Evolutionary conservation across 805 yeast species (phyloP), one percentile per base, ranked within the genome.

Genomic region (Cyberlindnera veronae): DNA sequence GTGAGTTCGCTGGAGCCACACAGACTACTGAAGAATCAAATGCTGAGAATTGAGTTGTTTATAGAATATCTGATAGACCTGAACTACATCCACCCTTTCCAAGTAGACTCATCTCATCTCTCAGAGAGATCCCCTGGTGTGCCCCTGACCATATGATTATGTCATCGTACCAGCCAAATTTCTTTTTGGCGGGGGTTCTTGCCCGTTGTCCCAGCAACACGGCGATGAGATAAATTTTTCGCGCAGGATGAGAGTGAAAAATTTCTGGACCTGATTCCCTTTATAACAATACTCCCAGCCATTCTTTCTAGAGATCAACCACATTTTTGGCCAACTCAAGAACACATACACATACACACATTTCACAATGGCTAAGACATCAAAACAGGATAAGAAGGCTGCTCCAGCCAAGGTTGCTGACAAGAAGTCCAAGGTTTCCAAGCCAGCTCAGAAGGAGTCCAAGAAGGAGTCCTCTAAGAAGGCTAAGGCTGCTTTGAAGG

Each of bases 381-480:
- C 49, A 9, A 46, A 46, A 36, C 40, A 35, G 22, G 52, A 50
- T 23, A 48, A 50, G 42, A 51, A 50, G 40, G 48, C 46, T 29
- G 33, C 47, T 24, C 7, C 47, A 14, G 18, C 45, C 22, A 44
- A 41, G 44, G 38, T 35, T 30, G 41, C 48, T 29, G 53, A 45
- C 40, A 45, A 49, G 40, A 41, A 46, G 42, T 42, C 60, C 39
- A 54, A 51, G 49, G 51, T 45, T 22, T 15, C 52, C 36, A 50
- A 52, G 44, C 50, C 60, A 37, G 46, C 51, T 42, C 45, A 55
- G 48, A 42, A 51, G 48, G 34, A 52, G 48, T 29, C 18, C 37
- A 38, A 57, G 41, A 48, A 55, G 50, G 53, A 57, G 55, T 58
- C 50, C 41, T 46, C 61, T 39, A 49, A 58, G 52, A 53, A 59